Base-by-base conservation (phyloP, 2,329 filamentous ascomycete genomes). In the Venturia aucupariae region DNA sequence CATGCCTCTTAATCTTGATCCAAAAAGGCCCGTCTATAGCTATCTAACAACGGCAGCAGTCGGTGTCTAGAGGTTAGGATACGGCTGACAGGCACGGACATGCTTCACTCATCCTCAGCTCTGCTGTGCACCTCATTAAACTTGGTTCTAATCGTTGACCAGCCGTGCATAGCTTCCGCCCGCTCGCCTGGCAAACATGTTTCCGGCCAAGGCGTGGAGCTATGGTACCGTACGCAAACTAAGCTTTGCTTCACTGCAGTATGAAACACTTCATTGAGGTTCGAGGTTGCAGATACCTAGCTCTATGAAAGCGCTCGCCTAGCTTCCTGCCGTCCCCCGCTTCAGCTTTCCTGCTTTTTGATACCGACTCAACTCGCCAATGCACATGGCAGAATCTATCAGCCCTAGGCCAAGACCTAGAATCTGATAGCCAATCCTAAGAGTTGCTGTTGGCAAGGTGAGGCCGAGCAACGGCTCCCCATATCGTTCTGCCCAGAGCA, bases 401-500 rank as follows among this genome's bases (percentile, higher is more conserved):
- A 35, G 27, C 24, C 51, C 51, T 55, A 13, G 51, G 51, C 17
- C 51, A 38, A 57, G 7, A 19, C 15, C 46, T 8, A 27, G n/a
- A 35, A 57, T n/a, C n/a, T 32, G 24, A 54, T 17, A 32, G 48
- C 51, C 51, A 57, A n/a, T 35, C 51, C 15, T 10, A 11, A 8
- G 27, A 35, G 4, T 57, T 35, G 51, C n/a, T 35, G n/a, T 8
- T 57, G 51, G 15, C 30, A 17, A 11, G 19, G 19, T 15, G 51
- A 57, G 27, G 27, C 51, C 51, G 51, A 57, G 51, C 30, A 57
- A 32, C 51, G 51, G 51, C 51, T 35, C 30, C 51, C 51, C 30
- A 57, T 32, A 57, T 35, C 27, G 51, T 57, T 32, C 30, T 35
- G 51, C 51, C 51, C 51, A 32, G 51, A 57, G 27, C 30, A 54